Percentiles rank a stretch among this genome's conserved stretches.
Evolutionary conservation across 805 yeast genomes (phyloP).

Genomic region (Candida endomychidarum): DNA sequence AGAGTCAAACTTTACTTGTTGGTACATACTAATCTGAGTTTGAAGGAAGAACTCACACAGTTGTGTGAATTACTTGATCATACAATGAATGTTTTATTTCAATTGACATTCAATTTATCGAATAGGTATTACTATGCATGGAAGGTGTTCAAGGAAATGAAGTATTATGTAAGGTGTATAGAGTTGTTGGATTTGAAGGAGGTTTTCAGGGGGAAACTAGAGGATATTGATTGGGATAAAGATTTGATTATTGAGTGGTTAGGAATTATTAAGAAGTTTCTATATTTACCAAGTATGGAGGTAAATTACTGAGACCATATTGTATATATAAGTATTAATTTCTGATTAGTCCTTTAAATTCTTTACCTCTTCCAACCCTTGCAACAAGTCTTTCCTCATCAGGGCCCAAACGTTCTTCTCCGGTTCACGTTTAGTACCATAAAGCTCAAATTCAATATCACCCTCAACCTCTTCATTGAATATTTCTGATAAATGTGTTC

Average conservation of each 20-base stretch:
- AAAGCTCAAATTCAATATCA: too few relatives aligned
- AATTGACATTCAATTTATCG: constrained; percentile 35
- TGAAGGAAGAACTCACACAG: not conserved
- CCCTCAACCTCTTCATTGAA: too few relatives aligned
- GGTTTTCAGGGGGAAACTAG: not conserved
- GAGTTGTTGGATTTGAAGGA: constrained; percentile 1
- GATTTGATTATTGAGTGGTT: constrained; percentile 1
- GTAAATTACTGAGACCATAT: too few relatives aligned
- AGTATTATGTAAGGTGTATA: constrained; percentile 6
- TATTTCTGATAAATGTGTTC: too few relatives aligned
- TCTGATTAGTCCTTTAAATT: too few relatives aligned
- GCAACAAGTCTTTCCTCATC: too few relatives aligned
- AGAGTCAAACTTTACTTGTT: constrained; percentile 2
- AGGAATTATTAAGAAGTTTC: not conserved
- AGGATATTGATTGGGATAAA: not conserved
- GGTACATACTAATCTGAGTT: not conserved
- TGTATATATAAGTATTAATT: too few relatives aligned
- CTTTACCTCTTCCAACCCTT: too few relatives aligned
- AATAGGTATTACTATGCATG: constrained; percentile 63
- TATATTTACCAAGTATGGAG: not conserved
- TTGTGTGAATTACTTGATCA: not conserved
- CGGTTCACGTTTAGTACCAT: too few relatives aligned
- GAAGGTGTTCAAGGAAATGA: constrained; percentile 33
- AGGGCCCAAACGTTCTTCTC: too few relatives aligned
- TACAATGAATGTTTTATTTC: constrained; percentile 3